phyloP scores from a whole-genome alignment of 2,329 filamentous ascomycete species.

The Aspergillus pseudoglaucus region DNA sequence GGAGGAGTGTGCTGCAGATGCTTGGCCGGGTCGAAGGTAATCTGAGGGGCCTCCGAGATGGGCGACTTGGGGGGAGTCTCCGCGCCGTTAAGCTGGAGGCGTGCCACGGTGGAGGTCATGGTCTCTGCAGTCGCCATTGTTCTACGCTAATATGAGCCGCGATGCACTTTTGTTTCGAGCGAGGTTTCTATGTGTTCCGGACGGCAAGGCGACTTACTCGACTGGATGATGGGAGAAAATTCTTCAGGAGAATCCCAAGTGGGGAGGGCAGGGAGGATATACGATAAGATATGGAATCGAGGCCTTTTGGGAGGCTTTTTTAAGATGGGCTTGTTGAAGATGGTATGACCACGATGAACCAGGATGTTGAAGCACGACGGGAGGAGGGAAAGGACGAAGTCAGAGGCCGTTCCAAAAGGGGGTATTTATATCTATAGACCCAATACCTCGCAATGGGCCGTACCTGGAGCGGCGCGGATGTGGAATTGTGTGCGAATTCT shows the following conservation, averaged over 20 bases:
- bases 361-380: neutral
- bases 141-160: conserved; percentile 2
- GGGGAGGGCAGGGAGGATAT: neutral
- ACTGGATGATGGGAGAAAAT: neutral
- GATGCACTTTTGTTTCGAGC: neutral
- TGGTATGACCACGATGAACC: neutral
- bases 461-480: neutral
- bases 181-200: neutral
- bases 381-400: neutral
- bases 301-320: neutral
- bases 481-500: neutral
- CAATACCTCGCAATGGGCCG: neutral
- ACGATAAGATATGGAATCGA: neutral
- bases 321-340: neutral
- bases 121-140: conserved; percentile 12
- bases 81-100: conserved; percentile 15
- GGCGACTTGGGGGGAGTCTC: conserved; percentile 12
- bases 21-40: conserved; percentile 47
- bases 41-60: conserved; percentile 6
- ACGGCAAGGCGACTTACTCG: neutral
- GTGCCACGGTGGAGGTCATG: conserved; percentile 15
- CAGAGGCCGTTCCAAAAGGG: neutral
- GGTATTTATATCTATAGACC: neutral
- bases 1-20: conserved; percentile 51
- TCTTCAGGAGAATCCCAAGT: neutral